Percentiles rank a stretch among this genome's conserved stretches.
These are phyloP conservation scores for Nemophila menziesii DNA, from an alignment of 257 asterid genomes.

Conservation along the genomic window DNA sequence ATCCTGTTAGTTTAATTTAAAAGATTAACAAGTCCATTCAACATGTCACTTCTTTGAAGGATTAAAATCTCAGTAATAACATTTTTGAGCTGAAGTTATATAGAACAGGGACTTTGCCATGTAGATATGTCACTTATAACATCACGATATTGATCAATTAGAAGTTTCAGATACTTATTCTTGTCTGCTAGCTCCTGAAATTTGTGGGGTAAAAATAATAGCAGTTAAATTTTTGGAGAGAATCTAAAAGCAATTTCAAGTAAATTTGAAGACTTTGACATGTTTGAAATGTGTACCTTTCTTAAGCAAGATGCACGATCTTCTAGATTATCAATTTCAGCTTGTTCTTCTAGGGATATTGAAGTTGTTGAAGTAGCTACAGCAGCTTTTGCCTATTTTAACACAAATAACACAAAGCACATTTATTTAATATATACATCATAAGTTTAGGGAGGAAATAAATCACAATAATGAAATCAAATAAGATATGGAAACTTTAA, in stretches of 20 bases:
- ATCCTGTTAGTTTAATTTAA: too few relatives aligned
- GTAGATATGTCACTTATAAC: conserved; percentile 56
- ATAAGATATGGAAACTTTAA: not conserved
- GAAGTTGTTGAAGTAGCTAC: conserved; percentile 37
- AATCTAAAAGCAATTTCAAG: not conserved
- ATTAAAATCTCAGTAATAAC: not conserved
- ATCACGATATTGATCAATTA: conserved; percentile 69
- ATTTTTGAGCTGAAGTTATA: conserved; percentile 20
- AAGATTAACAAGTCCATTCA: not conserved
- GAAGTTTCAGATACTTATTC: conserved; percentile 50
- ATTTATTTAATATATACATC: conserved; percentile 1
- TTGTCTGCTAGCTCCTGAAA: conserved; percentile 49
- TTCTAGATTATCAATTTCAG: conserved; percentile 64
- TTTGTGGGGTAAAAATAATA: conserved; percentile 5
- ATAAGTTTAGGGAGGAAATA: not conserved
- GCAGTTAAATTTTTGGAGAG: not conserved
- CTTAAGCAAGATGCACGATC: conserved; percentile 47
- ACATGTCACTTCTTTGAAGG: not conserved
- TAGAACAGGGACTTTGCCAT: conserved; percentile 80
- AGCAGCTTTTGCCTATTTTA: conserved; percentile 42
- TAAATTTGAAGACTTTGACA: too few relatives aligned
- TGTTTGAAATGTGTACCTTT: conserved; percentile 31
- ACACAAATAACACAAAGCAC: conserved; percentile 1
- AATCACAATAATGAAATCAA: not conserved
- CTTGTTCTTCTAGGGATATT: conserved; percentile 41